Base-by-base conservation (phyloP, 768 basidiomycete genomes). In the Lentinula boryana region DNA sequence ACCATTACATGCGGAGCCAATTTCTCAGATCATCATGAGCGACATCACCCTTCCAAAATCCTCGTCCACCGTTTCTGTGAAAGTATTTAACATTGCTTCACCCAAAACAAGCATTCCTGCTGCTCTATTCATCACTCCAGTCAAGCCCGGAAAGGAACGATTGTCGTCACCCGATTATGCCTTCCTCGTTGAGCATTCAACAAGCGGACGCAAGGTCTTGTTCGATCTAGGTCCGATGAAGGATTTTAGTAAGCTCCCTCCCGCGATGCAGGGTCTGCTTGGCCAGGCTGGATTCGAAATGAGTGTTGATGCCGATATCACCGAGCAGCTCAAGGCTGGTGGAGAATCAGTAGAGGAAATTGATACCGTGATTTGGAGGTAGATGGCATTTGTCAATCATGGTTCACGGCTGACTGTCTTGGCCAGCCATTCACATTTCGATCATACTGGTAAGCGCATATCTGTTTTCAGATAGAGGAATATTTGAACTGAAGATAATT, bases 351-450 rank as follows among this genome's bases (percentile, higher is more conserved):
- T 64, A 44, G 51, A 60, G 0, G 65, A 60, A 12, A 66, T 68
- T 33, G 51, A 56, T 38, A 58, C 62, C 18, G 66, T 65, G 3
- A 61, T 68, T 21, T 69, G 68, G 68, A 69, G 68, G 68, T 64
- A 27, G 27, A 27, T 48, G 2, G 44, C 5, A 5, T 4, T 41
- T 13, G 8, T 0, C 4, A 51, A 21, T 31, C 10, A 9, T 51
- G 4, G 18, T n/a, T 2, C 7, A 12, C 35, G 1, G 1, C 4
- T 48, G 35, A 27, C 31, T 49, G 23, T 31, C 21, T 23, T 12
- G 9, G 16, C 3, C 33, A 65, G 68, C 38, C 67, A 69, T 41
- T 27, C 58, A 1, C 64, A 69, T 56, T 60, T 65, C 23, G 67
- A 68, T 55, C 68, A 68, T 48, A 63, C 46, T 18, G 66, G 63